A percentile compares a stretch with the other conserved stretches of the same genome.
These are phyloP conservation scores for Lasiodiplodia hormozganensis DNA, from an alignment of 2,329 filamentous ascomycete genomes.

Conservation along the genomic window DNA sequence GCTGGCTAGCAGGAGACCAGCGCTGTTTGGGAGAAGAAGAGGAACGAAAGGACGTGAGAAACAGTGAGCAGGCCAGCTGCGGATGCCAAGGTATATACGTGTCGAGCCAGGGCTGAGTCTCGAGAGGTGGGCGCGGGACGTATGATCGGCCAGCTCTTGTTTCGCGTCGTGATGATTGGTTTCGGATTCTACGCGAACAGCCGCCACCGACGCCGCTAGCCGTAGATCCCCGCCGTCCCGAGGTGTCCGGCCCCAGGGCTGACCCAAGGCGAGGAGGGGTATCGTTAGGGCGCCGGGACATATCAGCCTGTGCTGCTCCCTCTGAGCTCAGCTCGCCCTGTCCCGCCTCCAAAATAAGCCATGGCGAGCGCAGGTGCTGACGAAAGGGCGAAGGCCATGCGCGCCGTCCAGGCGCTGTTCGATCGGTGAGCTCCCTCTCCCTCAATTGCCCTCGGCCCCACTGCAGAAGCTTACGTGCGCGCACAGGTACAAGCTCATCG, in stretches of 20 bases:
- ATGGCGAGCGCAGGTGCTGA: slow-evolving; percentile 37
- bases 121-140: not conserved
- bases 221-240: slow-evolving; percentile 24
- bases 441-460: not conserved
- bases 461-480: slow-evolving; percentile 17
- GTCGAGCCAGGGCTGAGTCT: slow-evolving; percentile 5
- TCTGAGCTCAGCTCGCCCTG: not conserved
- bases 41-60: not conserved
- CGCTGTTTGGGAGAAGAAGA: not conserved
- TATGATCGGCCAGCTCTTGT: slow-evolving; percentile 18
- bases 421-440: slow-evolving; percentile 34
- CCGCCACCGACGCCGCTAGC: slow-evolving; percentile 10
- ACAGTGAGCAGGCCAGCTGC: not conserved
- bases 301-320: not conserved
- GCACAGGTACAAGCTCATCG: slow-evolving; percentile 41
- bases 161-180: slow-evolving; percentile 20
- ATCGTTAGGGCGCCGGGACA: not conserved
- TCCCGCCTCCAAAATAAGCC: not conserved
- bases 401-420: slow-evolving; percentile 46
- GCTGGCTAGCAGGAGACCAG: not conserved
- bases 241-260: slow-evolving; percentile 21
- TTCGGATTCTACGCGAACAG: slow-evolving; percentile 9
- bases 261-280: slow-evolving; percentile 12
- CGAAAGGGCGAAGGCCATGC: slow-evolving; percentile 43
- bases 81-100: slow-evolving; percentile 16